These are phyloP conservation scores for Hypomontagnella submonticulosa DNA, from an alignment of 495 filamentous ascomycete genomes.

Conservation along the genomic window DNA sequence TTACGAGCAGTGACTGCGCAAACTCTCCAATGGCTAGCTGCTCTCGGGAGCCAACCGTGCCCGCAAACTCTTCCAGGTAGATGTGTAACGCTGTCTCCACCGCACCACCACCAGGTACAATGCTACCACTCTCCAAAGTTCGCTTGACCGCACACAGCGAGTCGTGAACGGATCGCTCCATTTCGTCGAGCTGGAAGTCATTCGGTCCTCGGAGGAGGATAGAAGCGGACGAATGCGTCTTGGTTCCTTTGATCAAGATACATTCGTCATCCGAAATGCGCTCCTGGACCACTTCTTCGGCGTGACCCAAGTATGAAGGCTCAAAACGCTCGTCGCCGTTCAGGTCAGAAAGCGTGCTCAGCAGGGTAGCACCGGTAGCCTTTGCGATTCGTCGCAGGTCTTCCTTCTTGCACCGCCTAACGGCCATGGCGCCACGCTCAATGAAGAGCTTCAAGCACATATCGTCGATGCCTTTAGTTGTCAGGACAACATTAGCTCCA, in stretches of 20 bases:
- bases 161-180: slow-evolving; percentile 98
- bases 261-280: slow-evolving; percentile 99
- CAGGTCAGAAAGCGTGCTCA: slow-evolving; percentile 92
- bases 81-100: slow-evolving; percentile 99
- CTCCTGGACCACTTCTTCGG: slow-evolving; percentile 96
- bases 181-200: slow-evolving; percentile 97
- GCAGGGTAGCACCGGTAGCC: slow-evolving; percentile 91
- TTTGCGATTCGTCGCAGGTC: slow-evolving; percentile 95
- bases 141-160: slow-evolving; percentile 96
- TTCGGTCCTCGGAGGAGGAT: slow-evolving; percentile 97
- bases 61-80: slow-evolving; percentile 99
- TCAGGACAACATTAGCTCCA: slow-evolving; percentile 94
- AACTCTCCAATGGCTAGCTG: slow-evolving; percentile 99
- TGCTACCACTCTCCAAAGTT: slow-evolving; percentile 94
- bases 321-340: slow-evolving; percentile 99
- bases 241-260: slow-evolving; percentile 95
- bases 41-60: slow-evolving; percentile 95
- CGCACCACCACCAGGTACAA: slow-evolving; percentile 95
- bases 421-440: slow-evolving; percentile 95
- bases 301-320: slow-evolving; percentile 83
- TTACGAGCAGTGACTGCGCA: slow-evolving; percentile 89
- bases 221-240: slow-evolving; percentile 90
- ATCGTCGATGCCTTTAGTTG: slow-evolving; percentile 98
- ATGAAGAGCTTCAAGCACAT: slow-evolving; percentile 93
- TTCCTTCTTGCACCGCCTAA: slow-evolving; percentile 98